Conservation (phyloP, 441 rosid genomes). For the Breynia disticha region DNA sequence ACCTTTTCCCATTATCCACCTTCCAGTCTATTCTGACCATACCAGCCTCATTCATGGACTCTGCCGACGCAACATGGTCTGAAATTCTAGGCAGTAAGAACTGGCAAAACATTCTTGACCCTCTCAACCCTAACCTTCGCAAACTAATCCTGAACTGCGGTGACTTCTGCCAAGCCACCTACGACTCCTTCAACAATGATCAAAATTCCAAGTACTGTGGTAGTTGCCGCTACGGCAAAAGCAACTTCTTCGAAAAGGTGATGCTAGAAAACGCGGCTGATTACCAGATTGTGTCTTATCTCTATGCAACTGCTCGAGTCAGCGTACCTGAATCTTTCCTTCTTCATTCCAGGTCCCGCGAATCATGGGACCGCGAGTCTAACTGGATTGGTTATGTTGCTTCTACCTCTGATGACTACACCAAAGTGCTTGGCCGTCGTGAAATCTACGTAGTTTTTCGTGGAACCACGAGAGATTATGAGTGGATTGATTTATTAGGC, state of each 20-base stretch:
- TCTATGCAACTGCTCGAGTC: constrained; percentile 72
- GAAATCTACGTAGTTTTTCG: constrained; percentile 60
- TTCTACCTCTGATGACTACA: constrained; percentile 43
- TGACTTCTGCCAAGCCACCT: constrained; percentile 85
- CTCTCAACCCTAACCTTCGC: constrained; percentile 58
- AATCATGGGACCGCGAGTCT: constrained; percentile 84
- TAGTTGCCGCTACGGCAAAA: constrained; percentile 64
- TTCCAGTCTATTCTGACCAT: no score
- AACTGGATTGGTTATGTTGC: constrained; percentile 94
- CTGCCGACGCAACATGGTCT: constrained; percentile 29
- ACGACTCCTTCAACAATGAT: constrained; percentile 83
- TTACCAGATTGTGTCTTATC: constrained; percentile 37
- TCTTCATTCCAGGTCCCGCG: constrained; percentile 56
- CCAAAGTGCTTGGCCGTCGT: constrained; percentile 45
- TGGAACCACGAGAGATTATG: constrained; percentile 74
- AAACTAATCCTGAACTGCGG: constrained; percentile 66
- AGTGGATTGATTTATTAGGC: constrained; percentile 59
- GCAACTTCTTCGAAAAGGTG: constrained; percentile 46
- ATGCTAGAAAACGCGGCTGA: constrained; percentile 50
- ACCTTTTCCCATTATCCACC: no score
- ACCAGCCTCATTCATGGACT: not conserved
- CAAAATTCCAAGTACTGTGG: constrained; percentile 77
- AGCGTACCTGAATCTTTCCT: constrained; percentile 45
- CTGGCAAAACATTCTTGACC: constrained; percentile 72
- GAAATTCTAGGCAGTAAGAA: constrained; percentile 53